Evolutionary conservation across 345 rosid species (phyloP).

Genomic region (Eucalyptus pauciflora): DNA sequence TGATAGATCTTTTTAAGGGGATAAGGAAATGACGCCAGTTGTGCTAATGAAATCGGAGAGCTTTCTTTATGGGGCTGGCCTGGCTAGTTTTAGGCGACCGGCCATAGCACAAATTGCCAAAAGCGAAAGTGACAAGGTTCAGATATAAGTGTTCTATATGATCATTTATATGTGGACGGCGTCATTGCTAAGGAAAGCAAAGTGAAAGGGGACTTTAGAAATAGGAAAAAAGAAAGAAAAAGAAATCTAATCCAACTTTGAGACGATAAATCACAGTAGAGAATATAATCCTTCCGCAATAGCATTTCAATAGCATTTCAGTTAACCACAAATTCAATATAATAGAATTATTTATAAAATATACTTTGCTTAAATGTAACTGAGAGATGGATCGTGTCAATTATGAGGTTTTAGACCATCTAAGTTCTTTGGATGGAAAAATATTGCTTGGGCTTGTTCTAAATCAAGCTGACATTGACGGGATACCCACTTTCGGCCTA

Average conservation of each 20-base stretch:
- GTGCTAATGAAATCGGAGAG: neutral
- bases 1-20: neutral
- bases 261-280: neutral
- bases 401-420: neutral
- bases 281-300: neutral
- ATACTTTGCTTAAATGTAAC: neutral
- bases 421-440: neutral
- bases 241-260: neutral
- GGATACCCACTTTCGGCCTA: neutral
- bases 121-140: neutral
- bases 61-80: neutral
- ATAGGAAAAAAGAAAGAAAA: neutral
- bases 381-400: neutral
- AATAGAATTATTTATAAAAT: too few species aligned
- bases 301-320: neutral
- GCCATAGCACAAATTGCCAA: neutral
- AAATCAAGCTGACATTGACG: neutral
- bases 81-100: neutral
- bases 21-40: neutral
- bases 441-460: neutral
- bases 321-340: neutral
- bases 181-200: neutral
- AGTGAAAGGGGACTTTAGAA: neutral
- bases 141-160: neutral
- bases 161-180: neutral